Base-by-base conservation (phyloP, 1,284 basidiomycete species). In the Pseudozyma sp. region DNA sequence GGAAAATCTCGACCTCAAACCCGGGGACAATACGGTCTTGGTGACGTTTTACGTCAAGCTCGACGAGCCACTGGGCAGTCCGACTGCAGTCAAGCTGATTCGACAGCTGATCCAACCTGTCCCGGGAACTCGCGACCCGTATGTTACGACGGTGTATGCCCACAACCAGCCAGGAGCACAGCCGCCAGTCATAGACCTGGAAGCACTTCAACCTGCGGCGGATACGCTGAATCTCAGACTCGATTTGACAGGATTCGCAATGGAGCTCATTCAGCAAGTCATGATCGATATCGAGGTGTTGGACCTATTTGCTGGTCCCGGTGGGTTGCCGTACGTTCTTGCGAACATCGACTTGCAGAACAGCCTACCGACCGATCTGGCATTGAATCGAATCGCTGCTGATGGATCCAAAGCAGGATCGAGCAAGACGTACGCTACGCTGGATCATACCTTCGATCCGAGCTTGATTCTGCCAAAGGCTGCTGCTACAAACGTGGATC, bases 1-100 rank as follows among this genome's bases (percentile, higher is more conserved):
- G 79, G 51, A 19, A 16, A 39, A 29, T 43, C 50, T 74, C 33
- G 77, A 89, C 69, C 85, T 92, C 44, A 83, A 87, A 19, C 89
- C 90, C 0, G 90, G 90, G 49, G 80, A 86, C 54, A 90, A 91
- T 68, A 77, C 73, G 0, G 77, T 89, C 29, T 50, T 85, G 0
- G 85, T 89, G 2, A 88, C 90, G 75, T 91, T 92, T 86, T 89
- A 87, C 60, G 92, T 92, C 75, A 83, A 87, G 67, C 91, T 91
- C 1, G 86, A 86, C 4, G 84, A 91, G 81, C 86, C 88, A 3
- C 90, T 90, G 68, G 88, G 91, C 74, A 90, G 52, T 44, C 52
- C 90, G 0, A 84, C 86, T 14, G 90, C 91, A 1, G 88, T 90
- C 80, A 51, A 71, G 39, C 48, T 84, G 64, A 54, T 85, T 13